These are phyloP conservation scores for Coemansia aciculifera DNA, from an alignment of 192 early-diverging fungal species.

Conservation along the genomic window DNA sequence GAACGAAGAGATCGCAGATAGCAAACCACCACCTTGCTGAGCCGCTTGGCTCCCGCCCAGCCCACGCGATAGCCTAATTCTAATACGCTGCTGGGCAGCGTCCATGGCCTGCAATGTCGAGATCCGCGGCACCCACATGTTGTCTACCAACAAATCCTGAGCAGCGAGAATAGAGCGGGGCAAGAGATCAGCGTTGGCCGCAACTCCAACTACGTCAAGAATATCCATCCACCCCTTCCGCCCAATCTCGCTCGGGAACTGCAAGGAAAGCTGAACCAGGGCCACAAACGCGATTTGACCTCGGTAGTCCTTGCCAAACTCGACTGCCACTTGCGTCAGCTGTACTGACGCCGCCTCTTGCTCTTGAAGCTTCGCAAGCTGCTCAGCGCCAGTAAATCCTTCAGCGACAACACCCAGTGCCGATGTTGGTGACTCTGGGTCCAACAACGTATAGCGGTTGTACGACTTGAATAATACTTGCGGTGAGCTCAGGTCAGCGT, in stretches of 20 bases:
- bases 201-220: conserved; percentile 68
- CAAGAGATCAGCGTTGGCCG: conserved; percentile 35
- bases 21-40: conserved; percentile 32
- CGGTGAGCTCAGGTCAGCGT: conserved; percentile 22
- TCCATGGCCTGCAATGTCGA: conserved; percentile 40
- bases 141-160: conserved; percentile 10
- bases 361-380: conserved; percentile 37
- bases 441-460: conserved; percentile 30
- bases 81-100: conserved; percentile 25
- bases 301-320: conserved; percentile 86
- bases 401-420: conserved; percentile 35
- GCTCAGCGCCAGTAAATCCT: conserved; percentile 26
- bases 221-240: conserved; percentile 58
- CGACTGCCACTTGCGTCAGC: conserved; percentile 68
- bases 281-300: conserved; percentile 89
- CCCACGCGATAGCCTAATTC: conserved; percentile 12
- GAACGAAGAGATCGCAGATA: conserved; percentile 49
- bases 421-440: conserved; percentile 40
- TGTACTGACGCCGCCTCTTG: conserved; percentile 29
- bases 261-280: conserved; percentile 64
- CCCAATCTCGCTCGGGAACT: conserved; percentile 66
- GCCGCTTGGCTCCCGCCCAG: conserved; percentile 6
- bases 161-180: conserved; percentile 23
- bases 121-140: conserved; percentile 43
- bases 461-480: conserved; percentile 34